These are phyloP conservation scores for Auricularia cornea DNA, from an alignment of 768 basidiomycete species.

Conservation along the genomic window DNA sequence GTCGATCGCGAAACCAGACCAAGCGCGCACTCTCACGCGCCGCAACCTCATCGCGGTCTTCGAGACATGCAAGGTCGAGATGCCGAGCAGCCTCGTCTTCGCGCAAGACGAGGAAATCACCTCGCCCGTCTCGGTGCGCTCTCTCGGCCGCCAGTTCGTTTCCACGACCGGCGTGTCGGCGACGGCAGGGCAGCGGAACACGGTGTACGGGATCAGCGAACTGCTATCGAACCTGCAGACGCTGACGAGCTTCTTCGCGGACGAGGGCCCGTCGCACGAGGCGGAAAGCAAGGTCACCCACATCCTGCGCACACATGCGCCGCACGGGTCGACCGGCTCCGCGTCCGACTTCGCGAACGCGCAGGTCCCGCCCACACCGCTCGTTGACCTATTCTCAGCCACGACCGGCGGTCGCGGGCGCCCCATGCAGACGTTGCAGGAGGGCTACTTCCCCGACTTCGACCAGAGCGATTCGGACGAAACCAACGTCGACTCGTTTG, in stretches of 20 bases:
- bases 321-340: background rate
- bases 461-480: background rate
- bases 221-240: background rate
- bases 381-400: background rate
- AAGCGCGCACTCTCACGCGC: slow-evolving; percentile 53
- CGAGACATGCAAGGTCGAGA: slow-evolving; percentile 56
- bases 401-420: background rate
- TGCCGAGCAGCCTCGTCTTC: slow-evolving; percentile 26
- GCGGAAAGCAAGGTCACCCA: background rate
- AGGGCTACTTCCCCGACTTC: slow-evolving; percentile 1
- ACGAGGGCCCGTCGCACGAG: background rate
- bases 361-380: background rate
- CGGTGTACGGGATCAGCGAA: slow-evolving; percentile 1
- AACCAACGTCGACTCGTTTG: background rate
- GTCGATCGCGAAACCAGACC: slow-evolving; percentile 67
- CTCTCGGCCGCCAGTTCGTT: background rate
- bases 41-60: slow-evolving; percentile 79
- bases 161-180: background rate
- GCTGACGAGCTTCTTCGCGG: slow-evolving; percentile 1
- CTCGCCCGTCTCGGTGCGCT: background rate
- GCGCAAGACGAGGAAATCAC: background rate
- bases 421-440: background rate
- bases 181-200: background rate
- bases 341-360: background rate
- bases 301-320: background rate